These are phyloP conservation scores for Coemansia sp. DNA, from an alignment of 192 early-diverging fungal genomes.

Conservation along the genomic window DNA sequence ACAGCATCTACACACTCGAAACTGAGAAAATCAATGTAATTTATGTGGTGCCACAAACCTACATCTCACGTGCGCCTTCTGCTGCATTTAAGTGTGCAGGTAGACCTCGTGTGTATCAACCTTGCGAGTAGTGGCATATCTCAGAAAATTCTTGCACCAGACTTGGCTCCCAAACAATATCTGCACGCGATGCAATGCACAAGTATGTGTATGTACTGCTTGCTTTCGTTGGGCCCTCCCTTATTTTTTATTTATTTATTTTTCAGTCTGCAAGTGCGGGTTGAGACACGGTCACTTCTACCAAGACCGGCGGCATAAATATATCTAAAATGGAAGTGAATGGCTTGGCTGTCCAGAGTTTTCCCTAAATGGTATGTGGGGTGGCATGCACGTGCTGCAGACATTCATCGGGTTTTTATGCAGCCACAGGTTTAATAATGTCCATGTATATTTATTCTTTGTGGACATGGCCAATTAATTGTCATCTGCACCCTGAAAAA, in stretches of 20 bases:
- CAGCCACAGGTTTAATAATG: constrained; percentile 1
- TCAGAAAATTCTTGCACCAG: not conserved
- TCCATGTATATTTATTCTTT: not conserved
- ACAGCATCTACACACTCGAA: not conserved
- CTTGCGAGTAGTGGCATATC: not conserved
- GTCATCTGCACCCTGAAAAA: not conserved
- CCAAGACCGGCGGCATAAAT: not conserved
- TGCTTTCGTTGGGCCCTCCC: not conserved
- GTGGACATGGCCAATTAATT: constrained; percentile 1
- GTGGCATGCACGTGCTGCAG: not conserved
- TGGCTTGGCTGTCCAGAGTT: not conserved
- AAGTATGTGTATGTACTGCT: not conserved
- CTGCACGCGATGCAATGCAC: constrained; percentile 6
- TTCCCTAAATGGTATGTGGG: not conserved
- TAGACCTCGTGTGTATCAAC: not conserved
- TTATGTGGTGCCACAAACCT: not conserved
- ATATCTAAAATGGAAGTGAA: not conserved
- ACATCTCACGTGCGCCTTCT: not conserved
- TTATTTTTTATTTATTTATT: not conserved
- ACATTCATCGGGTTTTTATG: constrained; percentile 2
- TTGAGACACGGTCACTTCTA: not conserved
- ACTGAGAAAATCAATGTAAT: not conserved
- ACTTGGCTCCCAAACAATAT: not conserved
- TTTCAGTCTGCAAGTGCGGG: not conserved
- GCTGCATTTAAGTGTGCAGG: not conserved